These are phyloP conservation scores for Quercus cerris DNA, from an alignment of 306 rosid species.

Conservation along the genomic window DNA sequence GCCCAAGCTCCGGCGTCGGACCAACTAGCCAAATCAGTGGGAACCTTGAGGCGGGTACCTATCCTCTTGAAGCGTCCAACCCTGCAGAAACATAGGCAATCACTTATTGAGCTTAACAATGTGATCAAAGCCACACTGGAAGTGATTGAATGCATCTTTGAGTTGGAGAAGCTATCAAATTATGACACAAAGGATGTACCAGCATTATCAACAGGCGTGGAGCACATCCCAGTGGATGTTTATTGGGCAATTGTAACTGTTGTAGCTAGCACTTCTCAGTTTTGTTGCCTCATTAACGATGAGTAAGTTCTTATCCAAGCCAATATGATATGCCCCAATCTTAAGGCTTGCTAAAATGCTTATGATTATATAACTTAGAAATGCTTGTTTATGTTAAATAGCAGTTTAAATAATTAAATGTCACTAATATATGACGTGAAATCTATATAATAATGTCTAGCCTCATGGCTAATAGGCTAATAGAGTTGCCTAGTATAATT, in stretches of 20 bases:
- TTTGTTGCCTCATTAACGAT: slow-evolving; percentile 31
- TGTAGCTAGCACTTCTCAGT: slow-evolving; percentile 39
- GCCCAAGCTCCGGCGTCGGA: slow-evolving; percentile 43
- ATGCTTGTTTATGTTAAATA: neutral
- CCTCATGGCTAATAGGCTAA: too few relatives aligned
- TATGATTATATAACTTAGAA: neutral
- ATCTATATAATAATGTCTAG: too few relatives aligned
- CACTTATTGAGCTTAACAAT: slow-evolving; percentile 45
- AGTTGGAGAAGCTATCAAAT: slow-evolving; percentile 40
- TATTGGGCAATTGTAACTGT: slow-evolving; percentile 47
- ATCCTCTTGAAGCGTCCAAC: slow-evolving; percentile 27
- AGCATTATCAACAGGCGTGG: slow-evolving; percentile 25
- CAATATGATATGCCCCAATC: neutral
- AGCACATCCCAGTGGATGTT: slow-evolving; percentile 44
- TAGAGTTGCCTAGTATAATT: too few relatives aligned
- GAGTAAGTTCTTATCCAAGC: slow-evolving; percentile 19
- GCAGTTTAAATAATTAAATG: neutral
- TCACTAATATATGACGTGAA: too few relatives aligned
- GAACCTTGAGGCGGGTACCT: slow-evolving; percentile 51
- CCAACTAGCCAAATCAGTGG: slow-evolving; percentile 59
- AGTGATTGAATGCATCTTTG: slow-evolving; percentile 49
- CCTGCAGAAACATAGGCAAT: slow-evolving; percentile 40
- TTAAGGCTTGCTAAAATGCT: too few relatives aligned
- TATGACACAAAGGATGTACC: slow-evolving; percentile 36
- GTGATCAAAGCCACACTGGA: slow-evolving; percentile 41